Evolutionary conservation across 2,329 filamentous ascomycete genomes (phyloP), one percentile per base, ranked within the genome.

Genomic region (Stagonosporopsis tanaceti): DNA sequence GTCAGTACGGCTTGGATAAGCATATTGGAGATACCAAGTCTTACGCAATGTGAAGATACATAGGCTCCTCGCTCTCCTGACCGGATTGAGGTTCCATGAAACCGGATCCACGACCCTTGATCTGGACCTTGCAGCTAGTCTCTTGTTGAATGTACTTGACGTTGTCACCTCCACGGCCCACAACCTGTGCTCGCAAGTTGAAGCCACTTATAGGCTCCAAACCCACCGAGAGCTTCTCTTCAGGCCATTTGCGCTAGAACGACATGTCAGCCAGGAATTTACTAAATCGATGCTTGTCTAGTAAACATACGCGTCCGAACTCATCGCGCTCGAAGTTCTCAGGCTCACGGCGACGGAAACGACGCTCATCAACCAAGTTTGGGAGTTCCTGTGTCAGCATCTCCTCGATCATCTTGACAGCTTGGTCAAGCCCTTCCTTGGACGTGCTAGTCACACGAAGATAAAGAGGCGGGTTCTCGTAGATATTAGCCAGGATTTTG

Each of bases 101-200:
- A 14, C 95, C 95, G 50, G 93, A 98, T 37, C 93, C 93, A 62
- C 91, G 92, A 17, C 95, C 95, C 76, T 99, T 99, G 80, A 99
- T 99, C 77, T 99, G 95, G 25, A 99, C 95, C 67, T 94, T 91
- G 76, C 95, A 98, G 61, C 91, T 86, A 14, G 95, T 98, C 78
- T 97, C 93, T 73, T 93, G 89, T 78, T 98, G 95, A 64, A 99
- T 98, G 73, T 97, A 94, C 79, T 99, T 99, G 60, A 99, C 95
- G 73, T 98, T 97, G 40, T 92, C 90, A 59, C 95, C 95, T 30
- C 93, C 93, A 67, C 94, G 91, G 47, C 95, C 95, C 52, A 99
- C 95, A 44, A 99, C 94, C 75, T 98, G 93, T 50, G 95, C 95
- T 62, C 95, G 90, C 45, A 99, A 82, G 73, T 99, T 99, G 80